Conservation (phyloP, 495 filamentous ascomycete species). For the Friedmanniomyces simplex region DNA sequence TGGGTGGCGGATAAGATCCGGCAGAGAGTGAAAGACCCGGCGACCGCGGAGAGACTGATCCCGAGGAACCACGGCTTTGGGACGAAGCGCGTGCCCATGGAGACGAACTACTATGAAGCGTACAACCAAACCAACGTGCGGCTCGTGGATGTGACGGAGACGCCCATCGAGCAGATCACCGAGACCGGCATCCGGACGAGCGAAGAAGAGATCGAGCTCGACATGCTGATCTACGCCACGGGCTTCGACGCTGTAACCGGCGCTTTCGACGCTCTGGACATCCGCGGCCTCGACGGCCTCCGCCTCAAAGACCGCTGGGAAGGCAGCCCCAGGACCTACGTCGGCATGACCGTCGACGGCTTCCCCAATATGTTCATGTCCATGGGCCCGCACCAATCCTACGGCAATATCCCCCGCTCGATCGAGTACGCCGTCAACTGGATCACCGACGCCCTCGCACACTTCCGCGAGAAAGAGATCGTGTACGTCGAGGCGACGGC, state of each 20-base stretch:
- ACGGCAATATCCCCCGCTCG: slow-evolving; percentile 4
- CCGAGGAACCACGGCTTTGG: slow-evolving; percentile 15
- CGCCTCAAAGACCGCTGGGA: slow-evolving; percentile 13
- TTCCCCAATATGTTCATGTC: slow-evolving; percentile 21
- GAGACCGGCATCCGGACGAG: slow-evolving; percentile 4
- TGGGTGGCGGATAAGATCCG: slow-evolving; percentile 14
- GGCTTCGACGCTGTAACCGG: slow-evolving; percentile 19
- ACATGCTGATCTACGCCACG: slow-evolving; percentile 20
- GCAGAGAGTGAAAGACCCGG: slow-evolving; percentile 13
- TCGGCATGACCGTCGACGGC: slow-evolving; percentile 12
- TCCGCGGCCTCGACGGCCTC: slow-evolving; percentile 7
- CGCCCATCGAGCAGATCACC: slow-evolving; percentile 8
- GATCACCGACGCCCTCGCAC: background rate
- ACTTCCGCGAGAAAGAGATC: background rate
- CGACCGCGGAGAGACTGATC: slow-evolving; percentile 11
- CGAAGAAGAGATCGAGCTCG: slow-evolving; percentile 11
- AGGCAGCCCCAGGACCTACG: slow-evolving; percentile 13
- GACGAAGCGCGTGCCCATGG: slow-evolving; percentile 15
- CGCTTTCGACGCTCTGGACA: slow-evolving; percentile 1
- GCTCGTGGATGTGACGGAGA: slow-evolving; percentile 17
- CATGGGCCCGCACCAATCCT: slow-evolving; percentile 11
- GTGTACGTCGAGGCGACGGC: background rate
- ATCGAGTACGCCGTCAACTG: slow-evolving; percentile 5
- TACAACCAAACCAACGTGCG: slow-evolving; percentile 21
- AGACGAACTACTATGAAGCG: slow-evolving; percentile 12